Base-by-base conservation (phyloP, 768 basidiomycete genomes). In the Cytidiella melzeri region DNA sequence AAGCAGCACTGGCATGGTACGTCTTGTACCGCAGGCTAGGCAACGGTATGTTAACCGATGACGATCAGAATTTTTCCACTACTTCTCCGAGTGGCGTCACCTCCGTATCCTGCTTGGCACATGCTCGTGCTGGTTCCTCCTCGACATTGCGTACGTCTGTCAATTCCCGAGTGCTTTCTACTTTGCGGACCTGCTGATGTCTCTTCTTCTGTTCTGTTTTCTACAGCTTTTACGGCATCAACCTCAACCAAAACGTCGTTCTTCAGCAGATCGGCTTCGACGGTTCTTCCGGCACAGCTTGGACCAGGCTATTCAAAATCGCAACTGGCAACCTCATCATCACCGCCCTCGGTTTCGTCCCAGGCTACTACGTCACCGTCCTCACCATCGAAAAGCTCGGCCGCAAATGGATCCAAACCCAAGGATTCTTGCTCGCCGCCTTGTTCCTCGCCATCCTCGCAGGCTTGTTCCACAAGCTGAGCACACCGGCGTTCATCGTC, bases 1-100 rank as follows among this genome's bases (percentile, higher is more conserved):
- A 73, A 75, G 53, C 72, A 73, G 3, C 83, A 83, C 53, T 74
- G 79, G 45, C 60, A 50, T 36, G 80, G 79, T 78, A 53, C 13
- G 63, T 41, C 9, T 13, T 27, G 18, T 18, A 11, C 23, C 44
- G 27, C 24, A 21, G 6, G 15, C 30, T 7, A 7, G 30, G 30
- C 9, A 34, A 7, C 9, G 30, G 13, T 42, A 9, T 5, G 13
- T 23, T 18, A n/a, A 23, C 40, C 27, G 18, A 21, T 36, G 27
- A 12, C 38, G 5, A 5, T 6, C 36, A 47, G 87, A 87, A 45
- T 87, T 86, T 61, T 12, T 79, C 41, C 47, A 49, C 0, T 89
- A 91, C 66, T 84, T 89, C 61, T 77, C 77, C 4, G 76, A 87
- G 60, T 87, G 84, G 84, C 69, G 77, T 5, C 84, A 90, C 48